Evolutionary conservation across 768 basidiomycete species (phyloP).

Genomic region (Kwoniella heveanensis): DNA sequence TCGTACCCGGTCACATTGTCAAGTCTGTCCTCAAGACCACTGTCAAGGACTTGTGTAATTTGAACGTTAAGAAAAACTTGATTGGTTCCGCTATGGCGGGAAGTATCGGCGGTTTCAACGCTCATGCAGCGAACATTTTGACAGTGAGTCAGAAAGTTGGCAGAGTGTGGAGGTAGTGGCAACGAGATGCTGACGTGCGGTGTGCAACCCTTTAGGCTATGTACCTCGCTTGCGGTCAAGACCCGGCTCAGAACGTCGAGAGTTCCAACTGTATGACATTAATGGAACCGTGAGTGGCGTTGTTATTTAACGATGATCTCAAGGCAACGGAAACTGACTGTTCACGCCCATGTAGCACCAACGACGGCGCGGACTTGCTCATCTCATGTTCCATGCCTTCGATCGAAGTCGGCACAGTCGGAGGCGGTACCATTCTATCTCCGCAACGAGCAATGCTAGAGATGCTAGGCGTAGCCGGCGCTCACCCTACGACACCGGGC

Average conservation of each 20-base stretch:
- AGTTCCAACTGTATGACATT: conserved; percentile 97
- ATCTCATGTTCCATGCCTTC: conserved; percentile 98
- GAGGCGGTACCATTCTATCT: conserved; percentile 88
- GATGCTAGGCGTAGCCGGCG: conserved; percentile 89
- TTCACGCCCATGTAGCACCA: conserved; percentile 62
- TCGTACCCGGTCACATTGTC: conserved; percentile 85
- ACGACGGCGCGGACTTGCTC: conserved; percentile 84
- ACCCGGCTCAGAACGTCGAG: conserved; percentile 98
- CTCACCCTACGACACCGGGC: conserved; percentile 82
- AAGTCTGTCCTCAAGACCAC: conserved; percentile 93
- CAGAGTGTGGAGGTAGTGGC: not conserved
- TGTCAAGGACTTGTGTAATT: conserved; percentile 79
- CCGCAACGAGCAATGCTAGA: conserved; percentile 90
- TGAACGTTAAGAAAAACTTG: conserved; percentile 96
- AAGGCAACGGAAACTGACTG: conserved; percentile 2
- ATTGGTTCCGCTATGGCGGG: conserved; percentile 98
- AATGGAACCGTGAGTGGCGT: conserved; percentile 86
- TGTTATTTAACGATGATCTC: conserved; percentile 14
- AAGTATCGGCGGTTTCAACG: conserved; percentile 96
- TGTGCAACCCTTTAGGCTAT: conserved; percentile 61
- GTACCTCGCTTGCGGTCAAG: conserved; percentile 95
- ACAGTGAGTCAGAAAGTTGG: conserved; percentile 59
- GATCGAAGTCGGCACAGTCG: conserved; percentile 97
- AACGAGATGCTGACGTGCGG: conserved; percentile 3
- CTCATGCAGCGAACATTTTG: conserved; percentile 95